Percentiles rank a stretch among this genome's conserved stretches.
These are phyloP conservation scores for Fusarium sp. DNA, from an alignment of 2,329 filamentous ascomycete genomes.

Conservation along the genomic window DNA sequence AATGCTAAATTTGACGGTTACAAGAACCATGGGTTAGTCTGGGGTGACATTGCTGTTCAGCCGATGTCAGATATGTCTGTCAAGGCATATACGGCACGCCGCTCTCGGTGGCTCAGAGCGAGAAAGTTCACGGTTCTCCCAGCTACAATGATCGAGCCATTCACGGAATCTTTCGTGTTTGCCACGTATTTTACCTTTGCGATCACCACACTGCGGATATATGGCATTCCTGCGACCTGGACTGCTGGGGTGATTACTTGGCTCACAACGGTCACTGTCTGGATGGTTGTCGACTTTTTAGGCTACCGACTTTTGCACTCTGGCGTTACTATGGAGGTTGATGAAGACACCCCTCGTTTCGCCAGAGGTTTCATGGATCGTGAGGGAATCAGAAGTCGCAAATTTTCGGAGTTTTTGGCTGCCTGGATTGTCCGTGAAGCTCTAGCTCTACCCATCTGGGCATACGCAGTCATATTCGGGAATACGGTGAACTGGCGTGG, in stretches of 20 bases:
- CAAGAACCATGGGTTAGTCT: slow-evolving; percentile 84
- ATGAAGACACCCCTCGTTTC: slow-evolving; percentile 80
- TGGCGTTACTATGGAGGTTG: slow-evolving; percentile 74
- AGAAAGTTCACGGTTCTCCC: slow-evolving; percentile 92
- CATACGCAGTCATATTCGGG: slow-evolving; percentile 88
- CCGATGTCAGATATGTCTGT: slow-evolving; percentile 87
- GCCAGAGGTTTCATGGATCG: slow-evolving; percentile 59
- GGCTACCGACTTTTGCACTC: slow-evolving; percentile 81
- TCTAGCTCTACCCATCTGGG: slow-evolving; percentile 89
- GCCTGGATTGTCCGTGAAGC: slow-evolving; percentile 89
- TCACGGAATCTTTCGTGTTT: slow-evolving; percentile 88
- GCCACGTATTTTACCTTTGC: slow-evolving; percentile 83
- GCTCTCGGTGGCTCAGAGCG: slow-evolving; percentile 90
- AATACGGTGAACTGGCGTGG: slow-evolving; percentile 90
- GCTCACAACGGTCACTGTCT: slow-evolving; percentile 70
- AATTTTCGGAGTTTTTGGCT: slow-evolving; percentile 76
- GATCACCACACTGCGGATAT: slow-evolving; percentile 68
- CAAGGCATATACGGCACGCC: slow-evolving; percentile 78
- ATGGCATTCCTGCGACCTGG: slow-evolving; percentile 74
- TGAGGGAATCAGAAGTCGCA: slow-evolving; percentile 59
- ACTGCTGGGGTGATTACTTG: slow-evolving; percentile 71
- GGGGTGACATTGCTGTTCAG: slow-evolving; percentile 89
- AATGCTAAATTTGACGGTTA: slow-evolving; percentile 71
- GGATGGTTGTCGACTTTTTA: slow-evolving; percentile 80
- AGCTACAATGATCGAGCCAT: slow-evolving; percentile 92